Percentiles rank a stretch among this genome's conserved stretches.
Conservation (phyloP, 331 rosid species). For the Rosa hybrid region DNA sequence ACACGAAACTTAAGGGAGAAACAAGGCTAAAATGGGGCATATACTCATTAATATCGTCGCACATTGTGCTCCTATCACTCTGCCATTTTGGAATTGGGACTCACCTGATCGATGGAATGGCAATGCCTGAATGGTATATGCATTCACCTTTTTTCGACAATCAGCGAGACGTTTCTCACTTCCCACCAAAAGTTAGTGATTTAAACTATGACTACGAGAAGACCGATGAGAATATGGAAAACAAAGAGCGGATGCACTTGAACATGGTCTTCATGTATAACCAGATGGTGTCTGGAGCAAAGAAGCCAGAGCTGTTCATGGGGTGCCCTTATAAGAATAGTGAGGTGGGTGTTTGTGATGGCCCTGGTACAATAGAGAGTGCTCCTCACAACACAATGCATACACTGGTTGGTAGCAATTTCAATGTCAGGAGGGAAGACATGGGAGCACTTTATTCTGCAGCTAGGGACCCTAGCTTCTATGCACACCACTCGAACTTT, state of each 20-base stretch:
- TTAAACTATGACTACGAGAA: not conserved
- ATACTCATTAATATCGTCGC: too few species aligned
- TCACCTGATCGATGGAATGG: slow-evolving; percentile 21
- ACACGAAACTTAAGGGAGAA: too few species aligned
- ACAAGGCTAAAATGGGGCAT: too few species aligned
- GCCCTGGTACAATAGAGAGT: not conserved
- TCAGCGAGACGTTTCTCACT: slow-evolving; percentile 23
- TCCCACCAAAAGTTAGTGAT: slow-evolving; percentile 8
- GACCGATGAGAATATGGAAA: not conserved
- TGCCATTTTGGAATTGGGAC: slow-evolving; percentile 34
- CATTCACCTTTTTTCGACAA: not conserved
- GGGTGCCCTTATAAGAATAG: slow-evolving; percentile 17
- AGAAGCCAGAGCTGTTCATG: slow-evolving; percentile 28
- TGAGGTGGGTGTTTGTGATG: slow-evolving; percentile 12
- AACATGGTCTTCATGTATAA: slow-evolving; percentile 25
- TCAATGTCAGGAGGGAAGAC: slow-evolving; percentile 1
- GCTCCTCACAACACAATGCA: slow-evolving; percentile 32
- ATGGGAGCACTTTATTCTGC: slow-evolving; percentile 33
- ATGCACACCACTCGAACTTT: slow-evolving; percentile 24
- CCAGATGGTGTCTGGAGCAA: slow-evolving; percentile 23
- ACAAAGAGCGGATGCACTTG: not conserved
- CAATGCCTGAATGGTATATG: slow-evolving; percentile 8
- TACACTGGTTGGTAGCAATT: slow-evolving; percentile 21
- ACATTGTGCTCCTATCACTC: too few species aligned
- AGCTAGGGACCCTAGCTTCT: slow-evolving; percentile 21